Conservation (phyloP, 805 yeast genomes). For the Yamadazyma insecticola region DNA sequence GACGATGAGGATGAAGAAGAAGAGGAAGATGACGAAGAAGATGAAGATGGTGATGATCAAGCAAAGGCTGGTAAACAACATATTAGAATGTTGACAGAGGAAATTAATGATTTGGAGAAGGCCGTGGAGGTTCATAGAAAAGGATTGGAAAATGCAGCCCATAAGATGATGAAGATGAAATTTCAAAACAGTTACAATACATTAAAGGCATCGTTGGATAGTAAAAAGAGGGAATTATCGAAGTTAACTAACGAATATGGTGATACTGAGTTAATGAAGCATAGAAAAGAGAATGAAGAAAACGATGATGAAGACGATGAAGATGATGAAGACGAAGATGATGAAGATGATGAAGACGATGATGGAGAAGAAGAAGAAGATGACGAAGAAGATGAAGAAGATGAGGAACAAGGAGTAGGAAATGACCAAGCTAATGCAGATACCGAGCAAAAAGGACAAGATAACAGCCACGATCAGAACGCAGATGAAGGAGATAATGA, state of each 20-base stretch:
- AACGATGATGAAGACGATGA: conserved; percentile 21
- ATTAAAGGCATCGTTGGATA: conserved; percentile 74
- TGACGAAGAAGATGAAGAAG: conserved; percentile 30
- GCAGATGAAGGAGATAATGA: conserved; percentile 24
- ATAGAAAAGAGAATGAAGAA: conserved; percentile 18
- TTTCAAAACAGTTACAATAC: conserved; percentile 76
- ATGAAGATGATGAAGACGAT: conserved; percentile 26
- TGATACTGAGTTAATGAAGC: no score
- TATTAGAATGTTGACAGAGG: conserved; percentile 72
- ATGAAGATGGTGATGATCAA: conserved; percentile 47
- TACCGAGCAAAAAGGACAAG: conserved; percentile 13
- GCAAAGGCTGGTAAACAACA: conserved; percentile 48
- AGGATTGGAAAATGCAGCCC: conserved; percentile 68
- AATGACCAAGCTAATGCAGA: conserved; percentile 23
- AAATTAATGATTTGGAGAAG: conserved; percentile 71
- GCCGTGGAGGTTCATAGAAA: conserved; percentile 72
- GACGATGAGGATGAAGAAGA: conserved; percentile 55
- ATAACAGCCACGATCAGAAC: conserved; percentile 10
- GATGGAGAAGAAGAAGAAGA: conserved; percentile 21
- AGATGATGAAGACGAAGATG: conserved; percentile 23
- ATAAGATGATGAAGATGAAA: conserved; percentile 83
- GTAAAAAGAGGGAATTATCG: conserved; percentile 64
- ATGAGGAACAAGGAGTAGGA: conserved; percentile 23
- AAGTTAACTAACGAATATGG: conserved; percentile 23
- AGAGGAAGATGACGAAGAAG: conserved; percentile 47